A percentile compares a stretch with the other conserved stretches of the same genome.
These are phyloP conservation scores for Termitomyces sp. DNA, from an alignment of 768 basidiomycete species.

Conservation along the genomic window DNA sequence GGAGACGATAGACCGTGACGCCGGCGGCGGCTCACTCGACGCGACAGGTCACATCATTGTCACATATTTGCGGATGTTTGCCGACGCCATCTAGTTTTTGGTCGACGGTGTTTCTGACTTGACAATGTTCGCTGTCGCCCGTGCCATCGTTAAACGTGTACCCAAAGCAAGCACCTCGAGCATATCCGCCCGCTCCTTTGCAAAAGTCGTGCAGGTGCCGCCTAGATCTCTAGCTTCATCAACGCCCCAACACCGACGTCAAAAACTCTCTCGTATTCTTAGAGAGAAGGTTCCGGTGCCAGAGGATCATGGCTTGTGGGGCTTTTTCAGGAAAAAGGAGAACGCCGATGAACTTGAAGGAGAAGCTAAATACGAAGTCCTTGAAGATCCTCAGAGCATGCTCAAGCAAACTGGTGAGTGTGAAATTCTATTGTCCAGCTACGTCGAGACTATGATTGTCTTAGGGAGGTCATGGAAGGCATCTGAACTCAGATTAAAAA, in stretches of 20 bases:
- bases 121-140: slow-evolving; percentile 12
- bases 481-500: slow-evolving; percentile 82
- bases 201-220: slow-evolving; percentile 16
- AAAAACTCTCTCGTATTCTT: slow-evolving; percentile 2
- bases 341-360: slow-evolving; percentile 33
- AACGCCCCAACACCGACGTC: slow-evolving; percentile 4
- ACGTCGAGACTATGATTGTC: neutral
- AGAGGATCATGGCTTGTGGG: slow-evolving; percentile 70
- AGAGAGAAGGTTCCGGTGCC: slow-evolving; percentile 27
- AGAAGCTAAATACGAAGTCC: slow-evolving; percentile 45
- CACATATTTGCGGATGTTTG: slow-evolving; percentile 4
- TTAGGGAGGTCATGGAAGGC: slow-evolving; percentile 88
- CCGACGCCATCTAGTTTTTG: neutral
- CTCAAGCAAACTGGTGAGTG: slow-evolving; percentile 17
- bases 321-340: slow-evolving; percentile 63
- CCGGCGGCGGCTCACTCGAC: neutral
- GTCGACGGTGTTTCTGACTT: neutral
- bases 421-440: neutral
- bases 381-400: slow-evolving; percentile 28
- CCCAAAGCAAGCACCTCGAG: slow-evolving; percentile 1
- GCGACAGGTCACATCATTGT: slow-evolving; percentile 13
- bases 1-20: neutral
- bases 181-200: slow-evolving; percentile 19
- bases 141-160: slow-evolving; percentile 5
- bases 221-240: slow-evolving; percentile 1